Evolutionary conservation across 371 early-diverging fungal species (phyloP).

Genomic region (Scutellospora calospora): DNA sequence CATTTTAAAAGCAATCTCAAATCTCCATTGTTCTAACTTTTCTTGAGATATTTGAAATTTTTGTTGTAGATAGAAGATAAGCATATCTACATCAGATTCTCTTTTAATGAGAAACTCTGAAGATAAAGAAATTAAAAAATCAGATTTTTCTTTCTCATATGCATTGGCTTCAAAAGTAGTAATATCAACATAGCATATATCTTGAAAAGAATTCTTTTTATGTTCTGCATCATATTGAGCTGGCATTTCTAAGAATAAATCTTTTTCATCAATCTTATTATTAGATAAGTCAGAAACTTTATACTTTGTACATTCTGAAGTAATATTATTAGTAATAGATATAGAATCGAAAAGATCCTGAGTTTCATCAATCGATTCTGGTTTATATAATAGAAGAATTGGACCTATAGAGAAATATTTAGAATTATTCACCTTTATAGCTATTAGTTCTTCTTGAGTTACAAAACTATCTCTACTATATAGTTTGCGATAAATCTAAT

Average conservation of each 20-base stretch:
- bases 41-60: conserved; percentile 31
- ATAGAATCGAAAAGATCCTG: conserved; percentile 42
- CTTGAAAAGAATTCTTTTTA: neutral
- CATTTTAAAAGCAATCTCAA: conserved; percentile 34
- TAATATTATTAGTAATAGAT: too few relatives aligned
- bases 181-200: conserved; percentile 36
- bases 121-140: conserved; percentile 35
- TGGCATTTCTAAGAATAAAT: conserved; percentile 30
- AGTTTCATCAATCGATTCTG: conserved; percentile 26
- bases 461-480: conserved; percentile 14
- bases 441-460: conserved; percentile 35
- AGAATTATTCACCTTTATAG: conserved; percentile 37
- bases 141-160: conserved; percentile 34
- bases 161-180: conserved; percentile 29
- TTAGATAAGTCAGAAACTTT: conserved; percentile 35
- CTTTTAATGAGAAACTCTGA: conserved; percentile 39
- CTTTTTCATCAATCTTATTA: conserved; percentile 36
- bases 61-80: conserved; percentile 30
- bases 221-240: neutral
- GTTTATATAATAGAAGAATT: conserved; percentile 40
- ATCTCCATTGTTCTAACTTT: conserved; percentile 21
- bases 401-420: conserved; percentile 37
- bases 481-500: conserved; percentile 30
- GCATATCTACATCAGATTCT: too few relatives aligned
- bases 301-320: conserved; percentile 8